Evolutionary conservation across 2,329 filamentous ascomycete species (phyloP), one percentile per base, ranked within the genome.

Genomic region (Xylariaceae sp.): DNA sequence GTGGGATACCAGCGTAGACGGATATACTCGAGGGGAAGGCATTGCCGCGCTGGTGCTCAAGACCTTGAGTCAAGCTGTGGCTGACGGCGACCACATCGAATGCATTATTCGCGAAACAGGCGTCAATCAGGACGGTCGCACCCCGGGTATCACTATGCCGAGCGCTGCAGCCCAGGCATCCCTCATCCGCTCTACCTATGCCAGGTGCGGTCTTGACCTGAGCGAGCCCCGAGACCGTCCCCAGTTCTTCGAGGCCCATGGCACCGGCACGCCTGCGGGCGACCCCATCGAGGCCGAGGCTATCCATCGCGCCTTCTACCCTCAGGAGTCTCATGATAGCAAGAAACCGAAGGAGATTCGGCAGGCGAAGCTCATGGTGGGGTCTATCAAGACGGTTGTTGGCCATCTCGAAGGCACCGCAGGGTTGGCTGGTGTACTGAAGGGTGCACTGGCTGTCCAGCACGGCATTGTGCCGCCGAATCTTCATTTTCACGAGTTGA

Each of bases 191-290:
- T n/a, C 16, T 16, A 29, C 18, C 14, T 43, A 43, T 18, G 17
- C 10, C 1, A 9, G 24, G 6, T 28, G 29, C 12, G 40, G 40
- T 5, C 28, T 42, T 3, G 35, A 42, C 27, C 4, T 31, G 2
- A 9, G 4, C 2, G 27, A 32, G 12, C 17, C 17, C 3, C 12
- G 11, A 2, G 36, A 50, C 13, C 35, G 49, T 2, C 41, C 40
- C 6, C 51, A 55, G 30, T 55, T 40, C 29, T 53, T 55, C 28
- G 49, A 55, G 28, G 50, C 48, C 12, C 52, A 53, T 31, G 50
- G 50, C 1, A 54, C 49, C 1, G 52, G 52, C 3, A 56, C 52
- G 3, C 40, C 24, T 8, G 46, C 42, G 11, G 51, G 50, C 3
- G 52, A 55, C 33, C 42, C 50, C 0, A 24, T 35, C 8, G 52